Evolutionary conservation across 768 basidiomycete species (phyloP).

Genomic region (Agrocybe praecox): DNA sequence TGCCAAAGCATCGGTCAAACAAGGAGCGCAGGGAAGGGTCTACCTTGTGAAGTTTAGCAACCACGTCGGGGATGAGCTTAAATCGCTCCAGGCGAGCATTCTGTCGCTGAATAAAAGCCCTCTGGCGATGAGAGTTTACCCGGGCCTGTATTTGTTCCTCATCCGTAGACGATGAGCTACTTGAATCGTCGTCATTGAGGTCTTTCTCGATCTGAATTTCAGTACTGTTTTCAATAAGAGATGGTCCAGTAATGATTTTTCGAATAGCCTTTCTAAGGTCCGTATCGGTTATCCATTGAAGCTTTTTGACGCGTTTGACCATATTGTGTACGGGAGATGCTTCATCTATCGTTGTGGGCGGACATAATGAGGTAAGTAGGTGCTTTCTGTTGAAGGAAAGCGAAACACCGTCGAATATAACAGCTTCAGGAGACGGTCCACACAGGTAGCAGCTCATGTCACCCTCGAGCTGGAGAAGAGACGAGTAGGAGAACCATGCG

Average conservation of each 20-base stretch:
- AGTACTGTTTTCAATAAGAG: not conserved
- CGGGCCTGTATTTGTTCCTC: not conserved
- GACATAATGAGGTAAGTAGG: too few relatives aligned
- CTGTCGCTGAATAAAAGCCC: not conserved
- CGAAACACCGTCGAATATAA: too few relatives aligned
- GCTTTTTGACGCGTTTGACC: too few relatives aligned
- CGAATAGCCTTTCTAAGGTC: too few relatives aligned
- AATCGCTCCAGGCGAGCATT: not conserved
- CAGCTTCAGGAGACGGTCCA: too few relatives aligned
- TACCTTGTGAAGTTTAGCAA: not conserved
- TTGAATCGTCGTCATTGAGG: not conserved
- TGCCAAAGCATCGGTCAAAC: constrained; percentile 7
- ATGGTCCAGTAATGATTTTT: too few relatives aligned
- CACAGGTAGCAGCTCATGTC: not conserved
- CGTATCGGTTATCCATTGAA: not conserved
- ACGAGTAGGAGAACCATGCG: not conserved
- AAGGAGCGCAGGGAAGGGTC: not conserved
- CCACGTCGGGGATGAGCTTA: constrained; percentile 1
- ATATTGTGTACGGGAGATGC: too few relatives aligned
- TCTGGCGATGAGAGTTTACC: not conserved
- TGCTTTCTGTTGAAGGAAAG: too few relatives aligned
- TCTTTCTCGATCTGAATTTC: not conserved
- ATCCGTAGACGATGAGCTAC: not conserved
- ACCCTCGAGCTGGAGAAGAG: not conserved
- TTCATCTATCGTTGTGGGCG: too few relatives aligned